Conservation (phyloP, 352 stramenopile species). For the Globisporangium cederbergense region DNA sequence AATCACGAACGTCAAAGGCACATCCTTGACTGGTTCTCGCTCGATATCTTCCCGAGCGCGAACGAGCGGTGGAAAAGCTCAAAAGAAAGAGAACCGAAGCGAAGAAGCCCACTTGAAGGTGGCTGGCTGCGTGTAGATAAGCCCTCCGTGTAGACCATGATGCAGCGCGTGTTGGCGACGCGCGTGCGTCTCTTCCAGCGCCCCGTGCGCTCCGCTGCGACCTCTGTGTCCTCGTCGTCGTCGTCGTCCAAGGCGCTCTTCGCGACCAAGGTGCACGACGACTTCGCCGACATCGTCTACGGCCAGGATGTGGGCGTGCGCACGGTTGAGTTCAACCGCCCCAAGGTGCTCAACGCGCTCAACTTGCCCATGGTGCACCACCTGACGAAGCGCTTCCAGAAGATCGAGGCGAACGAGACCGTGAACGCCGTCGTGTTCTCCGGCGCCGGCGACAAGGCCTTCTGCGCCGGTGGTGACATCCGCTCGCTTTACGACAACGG, state of each 20-base stretch:
- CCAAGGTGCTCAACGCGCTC: slow-evolving; percentile 90
- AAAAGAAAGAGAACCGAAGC: slow-evolving; percentile 1
- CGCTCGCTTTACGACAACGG: slow-evolving; percentile 85
- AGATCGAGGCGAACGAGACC: slow-evolving; percentile 73
- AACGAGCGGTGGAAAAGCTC: slow-evolving; percentile 10
- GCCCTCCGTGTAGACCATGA: slow-evolving; percentile 12
- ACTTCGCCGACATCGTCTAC: slow-evolving; percentile 72
- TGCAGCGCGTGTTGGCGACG: slow-evolving; percentile 49
- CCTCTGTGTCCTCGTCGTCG: neutral
- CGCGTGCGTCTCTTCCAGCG: slow-evolving; percentile 62
- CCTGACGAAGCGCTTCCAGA: slow-evolving; percentile 84
- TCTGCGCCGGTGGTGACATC: slow-evolving; percentile 96
- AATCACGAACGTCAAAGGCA: slow-evolving; percentile 21
- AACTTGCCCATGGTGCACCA: slow-evolving; percentile 90
- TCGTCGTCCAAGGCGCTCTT: slow-evolving; percentile 12
- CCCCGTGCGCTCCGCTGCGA: slow-evolving; percentile 25
- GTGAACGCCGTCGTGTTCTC: slow-evolving; percentile 85
- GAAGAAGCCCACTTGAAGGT: neutral
- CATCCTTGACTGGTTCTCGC: slow-evolving; percentile 5
- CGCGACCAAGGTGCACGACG: slow-evolving; percentile 36
- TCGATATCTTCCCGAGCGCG: slow-evolving; percentile 7
- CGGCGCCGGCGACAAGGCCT: slow-evolving; percentile 78
- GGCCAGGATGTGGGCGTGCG: slow-evolving; percentile 74
- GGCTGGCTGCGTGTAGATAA: neutral
- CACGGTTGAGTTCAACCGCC: slow-evolving; percentile 89